Conservation (phyloP, 345 rosid species). For the Lepidium aucheri region DNA sequence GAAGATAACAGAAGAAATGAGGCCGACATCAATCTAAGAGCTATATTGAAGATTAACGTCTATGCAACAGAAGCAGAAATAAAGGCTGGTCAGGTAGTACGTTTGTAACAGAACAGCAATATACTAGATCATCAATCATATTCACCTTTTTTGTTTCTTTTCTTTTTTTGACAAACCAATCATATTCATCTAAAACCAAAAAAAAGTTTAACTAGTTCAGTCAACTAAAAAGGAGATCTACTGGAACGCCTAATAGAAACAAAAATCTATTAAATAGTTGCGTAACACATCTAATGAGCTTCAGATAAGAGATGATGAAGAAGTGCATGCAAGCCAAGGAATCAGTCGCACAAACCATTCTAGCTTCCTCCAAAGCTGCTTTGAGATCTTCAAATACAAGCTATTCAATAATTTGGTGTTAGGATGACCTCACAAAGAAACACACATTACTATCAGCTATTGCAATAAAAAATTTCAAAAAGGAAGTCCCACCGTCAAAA, state of each 20-base stretch:
- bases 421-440: slow-evolving; percentile 15
- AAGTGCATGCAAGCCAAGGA: slow-evolving; percentile 8
- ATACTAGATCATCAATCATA: slow-evolving; percentile 1
- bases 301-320: slow-evolving; percentile 3
- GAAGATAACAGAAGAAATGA: slow-evolving; percentile 2
- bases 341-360: slow-evolving; percentile 45
- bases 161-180: too few relatives aligned
- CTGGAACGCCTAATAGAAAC: not conserved
- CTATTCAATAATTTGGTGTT: slow-evolving; percentile 40
- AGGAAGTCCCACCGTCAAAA: slow-evolving; percentile 55
- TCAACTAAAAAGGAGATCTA: slow-evolving; percentile 1
- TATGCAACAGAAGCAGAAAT: not conserved
- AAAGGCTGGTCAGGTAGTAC: not conserved
- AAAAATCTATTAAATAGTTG: not conserved
- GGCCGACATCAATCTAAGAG: not conserved
- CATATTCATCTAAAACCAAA: not conserved
- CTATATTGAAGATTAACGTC: not conserved
- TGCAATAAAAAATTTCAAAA: not conserved
- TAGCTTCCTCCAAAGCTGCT: slow-evolving; percentile 98
- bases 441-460: not conserved
- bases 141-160: too few relatives aligned
- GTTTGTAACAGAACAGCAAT: not conserved
- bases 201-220: not conserved
- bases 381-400: slow-evolving; percentile 82
- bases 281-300: slow-evolving; percentile 9